phyloP scores from a whole-genome alignment of 1,284 basidiomycete species.

The Chiua sp. region DNA sequence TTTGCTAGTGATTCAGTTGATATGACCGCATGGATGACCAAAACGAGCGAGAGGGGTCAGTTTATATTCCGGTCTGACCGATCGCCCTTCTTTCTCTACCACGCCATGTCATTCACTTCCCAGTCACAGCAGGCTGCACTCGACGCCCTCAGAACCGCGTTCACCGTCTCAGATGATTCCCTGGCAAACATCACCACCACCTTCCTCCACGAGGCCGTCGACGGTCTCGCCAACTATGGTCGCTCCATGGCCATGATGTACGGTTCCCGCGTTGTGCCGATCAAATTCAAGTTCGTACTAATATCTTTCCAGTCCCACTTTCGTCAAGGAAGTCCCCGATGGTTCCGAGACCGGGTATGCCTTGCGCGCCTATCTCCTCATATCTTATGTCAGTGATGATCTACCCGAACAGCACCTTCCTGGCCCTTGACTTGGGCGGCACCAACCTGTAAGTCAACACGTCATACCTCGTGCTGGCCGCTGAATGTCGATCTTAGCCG shows the following conservation, averaged over 20 bases:
- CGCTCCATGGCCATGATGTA: conserved; percentile 92
- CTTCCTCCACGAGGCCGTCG: conserved; percentile 79
- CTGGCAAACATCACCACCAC: conserved; percentile 76
- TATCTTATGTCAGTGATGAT: conserved; percentile 1
- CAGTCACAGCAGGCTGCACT: conserved; percentile 38
- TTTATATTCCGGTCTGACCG: not conserved
- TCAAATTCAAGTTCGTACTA: conserved; percentile 9
- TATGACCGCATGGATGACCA: too few relatives aligned
- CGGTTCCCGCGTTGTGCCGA: conserved; percentile 23
- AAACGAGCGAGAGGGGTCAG: not conserved
- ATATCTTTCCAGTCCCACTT: conserved; percentile 73
- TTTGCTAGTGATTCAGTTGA: too few relatives aligned
- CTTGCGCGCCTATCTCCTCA: conserved; percentile 10
- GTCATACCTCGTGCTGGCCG: not conserved
- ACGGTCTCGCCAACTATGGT: conserved; percentile 74
- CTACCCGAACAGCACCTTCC: conserved; percentile 66
- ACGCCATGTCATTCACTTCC: conserved; percentile 10
- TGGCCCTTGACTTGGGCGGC: conserved; percentile 94
- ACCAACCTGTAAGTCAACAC: conserved; percentile 81
- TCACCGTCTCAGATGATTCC: conserved; percentile 64
- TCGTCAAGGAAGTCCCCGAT: conserved; percentile 89
- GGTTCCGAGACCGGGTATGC: conserved; percentile 90
- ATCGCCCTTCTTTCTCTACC: conserved; percentile 4
- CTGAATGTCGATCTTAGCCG: conserved; percentile 57
- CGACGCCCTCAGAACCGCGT: conserved; percentile 65